Evolutionary conservation across 768 basidiomycete species (phyloP).

Genomic region (Termitomyces sp.): DNA sequence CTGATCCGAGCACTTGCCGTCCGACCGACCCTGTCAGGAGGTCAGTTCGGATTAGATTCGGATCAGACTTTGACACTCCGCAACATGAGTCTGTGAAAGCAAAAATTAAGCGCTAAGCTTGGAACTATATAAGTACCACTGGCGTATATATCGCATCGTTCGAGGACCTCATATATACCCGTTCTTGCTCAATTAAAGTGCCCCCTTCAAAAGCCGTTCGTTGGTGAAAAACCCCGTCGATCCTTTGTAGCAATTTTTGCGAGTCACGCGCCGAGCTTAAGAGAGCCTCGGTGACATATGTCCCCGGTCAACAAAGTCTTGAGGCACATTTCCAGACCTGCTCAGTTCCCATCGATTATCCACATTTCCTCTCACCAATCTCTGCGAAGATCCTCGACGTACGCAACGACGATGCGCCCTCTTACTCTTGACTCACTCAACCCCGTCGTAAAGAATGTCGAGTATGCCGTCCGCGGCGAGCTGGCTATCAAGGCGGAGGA

Average conservation of each 20-base stretch:
- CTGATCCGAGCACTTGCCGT: neutral
- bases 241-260: neutral
- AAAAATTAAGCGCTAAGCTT: neutral
- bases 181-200: neutral
- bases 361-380: neutral
- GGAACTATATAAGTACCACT: neutral
- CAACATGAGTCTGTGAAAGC: neutral
- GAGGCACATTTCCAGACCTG: conserved; percentile 2
- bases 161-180: neutral
- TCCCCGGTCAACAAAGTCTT: neutral
- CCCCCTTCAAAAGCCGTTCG: neutral
- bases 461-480: conserved; percentile 97
- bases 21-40: neutral
- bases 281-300: neutral
- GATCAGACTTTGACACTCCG: neutral
- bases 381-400: conserved; percentile 3
- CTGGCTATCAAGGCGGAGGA: conserved; percentile 92
- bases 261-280: neutral
- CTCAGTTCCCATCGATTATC: conserved; percentile 8
- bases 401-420: conserved; percentile 37
- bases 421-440: conserved; percentile 75
- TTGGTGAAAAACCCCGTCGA: neutral
- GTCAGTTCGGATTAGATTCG: neutral
- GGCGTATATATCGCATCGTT: conserved; percentile 9
- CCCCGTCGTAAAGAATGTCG: conserved; percentile 77